Evolutionary conservation across 2,329 filamentous ascomycete species (phyloP).

Genomic region (Cadophora malorum): DNA sequence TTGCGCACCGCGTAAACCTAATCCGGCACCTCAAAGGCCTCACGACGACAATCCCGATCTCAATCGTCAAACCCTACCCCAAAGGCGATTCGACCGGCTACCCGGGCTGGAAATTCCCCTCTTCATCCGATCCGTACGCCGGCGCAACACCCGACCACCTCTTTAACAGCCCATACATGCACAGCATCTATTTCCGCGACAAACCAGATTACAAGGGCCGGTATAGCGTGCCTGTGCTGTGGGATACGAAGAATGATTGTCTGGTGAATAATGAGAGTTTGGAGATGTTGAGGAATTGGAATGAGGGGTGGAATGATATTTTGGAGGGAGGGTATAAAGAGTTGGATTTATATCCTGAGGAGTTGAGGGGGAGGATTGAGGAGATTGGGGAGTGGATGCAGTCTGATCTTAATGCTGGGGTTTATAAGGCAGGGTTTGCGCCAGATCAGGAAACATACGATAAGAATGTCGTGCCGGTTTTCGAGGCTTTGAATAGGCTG

Average conservation of each 20-base stretch:
- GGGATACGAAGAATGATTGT: conserved; percentile 65
- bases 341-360: conserved; percentile 70
- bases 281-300: conserved; percentile 83
- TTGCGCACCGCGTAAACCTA: conserved; percentile 80
- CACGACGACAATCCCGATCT: conserved; percentile 73
- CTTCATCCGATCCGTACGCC: conserved; percentile 64
- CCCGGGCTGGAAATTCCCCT: conserved; percentile 72
- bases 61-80: conserved; percentile 61
- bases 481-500: conserved; percentile 76
- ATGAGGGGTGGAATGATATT: conserved; percentile 54
- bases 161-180: conserved; percentile 65
- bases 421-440: conserved; percentile 81
- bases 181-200: conserved; percentile 70
- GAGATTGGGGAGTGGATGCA: conserved; percentile 81
- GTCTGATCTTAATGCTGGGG: conserved; percentile 69
- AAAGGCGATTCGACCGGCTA: conserved; percentile 69
- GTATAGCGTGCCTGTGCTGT: conserved; percentile 72
- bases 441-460: conserved; percentile 83
- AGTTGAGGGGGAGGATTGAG: conserved; percentile 70
- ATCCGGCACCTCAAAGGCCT: conserved; percentile 89
- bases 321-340: conserved; percentile 56
- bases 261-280: conserved; percentile 83
- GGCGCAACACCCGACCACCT: conserved; percentile 65
- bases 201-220: conserved; percentile 69
- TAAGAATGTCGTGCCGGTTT: conserved; percentile 71